These are phyloP conservation scores for Pythium plurisporium DNA, from an alignment of 352 stramenopile genomes.

Conservation along the genomic window DNA sequence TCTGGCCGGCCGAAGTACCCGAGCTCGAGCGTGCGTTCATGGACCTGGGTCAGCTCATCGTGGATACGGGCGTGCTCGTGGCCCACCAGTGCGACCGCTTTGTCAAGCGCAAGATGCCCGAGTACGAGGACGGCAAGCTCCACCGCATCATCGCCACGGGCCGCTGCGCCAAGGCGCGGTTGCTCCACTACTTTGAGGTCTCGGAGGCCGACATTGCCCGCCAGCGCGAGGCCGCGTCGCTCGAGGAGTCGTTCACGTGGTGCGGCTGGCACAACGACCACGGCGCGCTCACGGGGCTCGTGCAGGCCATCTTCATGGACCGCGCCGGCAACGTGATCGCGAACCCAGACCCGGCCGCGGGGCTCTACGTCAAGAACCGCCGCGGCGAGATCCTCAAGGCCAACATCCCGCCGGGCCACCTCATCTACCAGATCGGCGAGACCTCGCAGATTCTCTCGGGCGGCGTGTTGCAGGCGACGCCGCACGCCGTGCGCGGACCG, in stretches of 20 bases:
- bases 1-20: constrained; percentile 83
- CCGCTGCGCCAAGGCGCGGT: constrained; percentile 89
- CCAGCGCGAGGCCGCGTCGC: constrained; percentile 36
- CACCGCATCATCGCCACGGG: constrained; percentile 84
- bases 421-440: constrained; percentile 96
- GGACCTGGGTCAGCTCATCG: constrained; percentile 88
- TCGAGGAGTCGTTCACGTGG: constrained; percentile 90
- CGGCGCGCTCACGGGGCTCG: constrained; percentile 92
- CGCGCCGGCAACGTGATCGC: constrained; percentile 46
- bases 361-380: constrained; percentile 94
- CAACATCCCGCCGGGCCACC: constrained; percentile 75
- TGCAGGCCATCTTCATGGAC: constrained; percentile 91
- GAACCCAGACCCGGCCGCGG: constrained; percentile 76
- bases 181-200: constrained; percentile 96
- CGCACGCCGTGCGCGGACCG: constrained; percentile 86
- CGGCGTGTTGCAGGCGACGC: constrained; percentile 88
- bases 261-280: constrained; percentile 98
- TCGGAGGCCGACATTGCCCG: constrained; percentile 46
- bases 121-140: constrained; percentile 84
- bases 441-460: constrained; percentile 94
- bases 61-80: constrained; percentile 89
- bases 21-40: constrained; percentile 88
- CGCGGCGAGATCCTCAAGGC: constrained; percentile 86
- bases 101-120: constrained; percentile 59
- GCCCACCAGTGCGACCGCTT: constrained; percentile 92